A percentile compares a stretch with the other conserved stretches of the same genome.
phyloP scores from a whole-genome alignment of 1,284 basidiomycete genomes.

The Spongiforma sp. region DNA sequence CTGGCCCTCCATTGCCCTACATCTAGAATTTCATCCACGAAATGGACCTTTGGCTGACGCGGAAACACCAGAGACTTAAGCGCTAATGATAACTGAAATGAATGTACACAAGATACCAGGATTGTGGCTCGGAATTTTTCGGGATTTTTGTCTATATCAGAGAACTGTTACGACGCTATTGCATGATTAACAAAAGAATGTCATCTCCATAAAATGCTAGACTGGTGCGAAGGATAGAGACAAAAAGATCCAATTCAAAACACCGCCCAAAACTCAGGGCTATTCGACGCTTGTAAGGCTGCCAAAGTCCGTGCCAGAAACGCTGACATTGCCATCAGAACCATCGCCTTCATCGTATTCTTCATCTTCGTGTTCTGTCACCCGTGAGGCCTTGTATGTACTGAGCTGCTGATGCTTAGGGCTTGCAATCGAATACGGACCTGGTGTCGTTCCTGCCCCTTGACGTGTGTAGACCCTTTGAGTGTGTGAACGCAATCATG shows the following conservation, averaged over 20 bases:
- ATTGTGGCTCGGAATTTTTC: too few relatives aligned
- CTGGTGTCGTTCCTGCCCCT: conserved; percentile 37
- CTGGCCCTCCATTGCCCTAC: conserved; percentile 70
- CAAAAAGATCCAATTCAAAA: conserved; percentile 4
- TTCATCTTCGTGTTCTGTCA: conserved; percentile 17
- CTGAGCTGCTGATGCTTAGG: conserved; percentile 30
- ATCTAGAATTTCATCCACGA: conserved; percentile 63
- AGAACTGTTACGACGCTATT: too few relatives aligned
- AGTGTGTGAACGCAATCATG: conserved; percentile 41
- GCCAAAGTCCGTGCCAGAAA: conserved; percentile 54
- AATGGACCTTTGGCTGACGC: conserved; percentile 20
- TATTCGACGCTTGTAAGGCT: conserved; percentile 67
- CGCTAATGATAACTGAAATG: neutral
- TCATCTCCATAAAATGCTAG: too few relatives aligned
- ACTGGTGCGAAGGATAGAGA: too few relatives aligned
- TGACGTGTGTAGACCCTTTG: conserved; percentile 40
- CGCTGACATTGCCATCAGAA: conserved; percentile 42
- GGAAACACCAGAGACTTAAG: conserved; percentile 27
- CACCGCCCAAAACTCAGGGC: conserved; percentile 1
- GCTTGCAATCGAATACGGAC: conserved; percentile 31
- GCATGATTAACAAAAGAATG: too few relatives aligned
- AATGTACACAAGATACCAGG: conserved; percentile 10
- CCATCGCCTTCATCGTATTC: conserved; percentile 25
- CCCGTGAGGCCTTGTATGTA: conserved; percentile 31
- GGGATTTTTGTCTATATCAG: too few relatives aligned